Conservation (phyloP, 441 rosid genomes). For the Gossypium laxum region DNA sequence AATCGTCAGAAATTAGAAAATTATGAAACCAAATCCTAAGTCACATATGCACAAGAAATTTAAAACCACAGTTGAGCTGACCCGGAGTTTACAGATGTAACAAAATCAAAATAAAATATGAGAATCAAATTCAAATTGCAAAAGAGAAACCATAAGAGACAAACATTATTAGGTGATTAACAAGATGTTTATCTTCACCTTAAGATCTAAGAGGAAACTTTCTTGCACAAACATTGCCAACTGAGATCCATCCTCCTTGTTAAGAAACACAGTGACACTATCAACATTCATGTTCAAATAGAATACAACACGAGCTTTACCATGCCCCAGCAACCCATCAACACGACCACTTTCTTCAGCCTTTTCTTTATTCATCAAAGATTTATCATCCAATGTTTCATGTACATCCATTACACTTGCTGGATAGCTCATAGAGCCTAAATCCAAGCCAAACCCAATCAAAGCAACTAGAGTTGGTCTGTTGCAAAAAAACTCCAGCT, state of each 20-base stretch:
- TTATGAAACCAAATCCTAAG: background rate
- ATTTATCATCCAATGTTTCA: constrained; percentile 36
- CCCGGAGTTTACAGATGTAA: background rate
- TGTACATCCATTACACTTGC: constrained; percentile 26
- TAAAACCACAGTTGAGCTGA: background rate
- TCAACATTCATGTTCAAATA: constrained; percentile 80
- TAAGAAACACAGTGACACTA: constrained; percentile 82
- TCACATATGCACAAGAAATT: background rate
- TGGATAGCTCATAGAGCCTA: constrained; percentile 37
- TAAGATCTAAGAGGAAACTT: constrained; percentile 77
- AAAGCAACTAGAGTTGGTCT: constrained; percentile 92
- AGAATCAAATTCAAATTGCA: constrained; percentile 1
- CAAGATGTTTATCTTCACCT: constrained; percentile 36
- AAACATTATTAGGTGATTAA: constrained; percentile 1
- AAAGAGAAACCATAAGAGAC: background rate
- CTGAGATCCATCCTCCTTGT: constrained; percentile 94
- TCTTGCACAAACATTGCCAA: constrained; percentile 96
- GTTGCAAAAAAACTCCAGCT: constrained; percentile 87
- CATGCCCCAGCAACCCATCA: constrained; percentile 90
- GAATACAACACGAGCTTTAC: constrained; percentile 91
- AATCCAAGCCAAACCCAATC: constrained; percentile 81
- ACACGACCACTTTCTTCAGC: constrained; percentile 61
- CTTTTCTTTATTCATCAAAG: constrained; percentile 46
- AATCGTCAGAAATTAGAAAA: constrained; percentile 18
- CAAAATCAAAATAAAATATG: background rate